These are phyloP conservation scores for Eragrostis nindensis DNA, from an alignment of 176 grass and related monocot species.

Conservation along the genomic window DNA sequence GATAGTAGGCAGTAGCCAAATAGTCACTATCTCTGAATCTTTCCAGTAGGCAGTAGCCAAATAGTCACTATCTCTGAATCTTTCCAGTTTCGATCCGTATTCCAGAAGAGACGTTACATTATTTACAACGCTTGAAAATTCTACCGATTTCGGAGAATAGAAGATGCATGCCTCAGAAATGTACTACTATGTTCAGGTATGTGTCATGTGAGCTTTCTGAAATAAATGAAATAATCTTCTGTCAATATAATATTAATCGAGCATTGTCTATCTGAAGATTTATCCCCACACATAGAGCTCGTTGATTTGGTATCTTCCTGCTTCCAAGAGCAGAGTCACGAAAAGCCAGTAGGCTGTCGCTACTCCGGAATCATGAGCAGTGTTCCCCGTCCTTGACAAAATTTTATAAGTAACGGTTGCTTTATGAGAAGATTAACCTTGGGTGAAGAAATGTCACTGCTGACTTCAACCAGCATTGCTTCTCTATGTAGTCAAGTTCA, in stretches of 20 bases:
- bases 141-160: too few species aligned
- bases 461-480: not conserved
- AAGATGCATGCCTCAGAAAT: too few species aligned
- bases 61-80: too few species aligned
- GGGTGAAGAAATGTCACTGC: slow-evolving; percentile 13
- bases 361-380: too few species aligned
- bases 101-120: not conserved
- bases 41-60: too few species aligned
- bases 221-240: too few species aligned
- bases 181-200: not conserved
- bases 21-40: too few species aligned
- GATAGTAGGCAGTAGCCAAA: too few species aligned
- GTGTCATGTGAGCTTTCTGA: too few species aligned
- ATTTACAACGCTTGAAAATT: not conserved
- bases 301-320: not conserved
- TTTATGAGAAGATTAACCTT: not conserved
- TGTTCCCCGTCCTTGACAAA: too few species aligned
- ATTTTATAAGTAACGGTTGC: not conserved
- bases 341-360: too few species aligned
- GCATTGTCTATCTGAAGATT: not conserved
- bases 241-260: not conserved
- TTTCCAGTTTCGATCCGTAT: not conserved
- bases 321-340: too few species aligned
- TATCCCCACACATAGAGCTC: not conserved
- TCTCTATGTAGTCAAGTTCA: not conserved